Evolutionary conservation across 2,329 filamentous ascomycete species (phyloP).

Genomic region (Hymenoscyphus fraxineus): DNA sequence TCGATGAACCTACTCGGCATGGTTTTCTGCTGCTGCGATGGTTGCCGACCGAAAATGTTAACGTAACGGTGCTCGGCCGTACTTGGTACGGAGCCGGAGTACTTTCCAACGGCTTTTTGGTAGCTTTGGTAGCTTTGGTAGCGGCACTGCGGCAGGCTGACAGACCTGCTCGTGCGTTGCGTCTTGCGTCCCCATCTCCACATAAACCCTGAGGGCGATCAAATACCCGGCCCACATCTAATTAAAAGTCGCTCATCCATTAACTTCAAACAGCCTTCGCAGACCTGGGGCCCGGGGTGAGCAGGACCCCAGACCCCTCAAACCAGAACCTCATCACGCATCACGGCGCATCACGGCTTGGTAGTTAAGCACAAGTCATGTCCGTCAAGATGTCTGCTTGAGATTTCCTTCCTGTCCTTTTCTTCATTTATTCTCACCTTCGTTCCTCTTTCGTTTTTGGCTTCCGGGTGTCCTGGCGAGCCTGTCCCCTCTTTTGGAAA

Average conservation of each 20-base stretch:
- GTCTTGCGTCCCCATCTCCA: slow-evolving; percentile 16
- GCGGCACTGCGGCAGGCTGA: slow-evolving; percentile 9
- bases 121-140: neutral
- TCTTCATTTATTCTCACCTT: slow-evolving; percentile 15
- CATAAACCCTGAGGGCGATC: slow-evolving; percentile 41
- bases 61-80: too few species aligned
- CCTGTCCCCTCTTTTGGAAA: slow-evolving; percentile 32
- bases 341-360: neutral
- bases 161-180: slow-evolving; percentile 1
- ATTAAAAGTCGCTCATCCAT: slow-evolving; percentile 42
- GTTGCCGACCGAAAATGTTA: too few species aligned
- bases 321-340: slow-evolving; percentile 1
- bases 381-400: slow-evolving; percentile 8
- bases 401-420: slow-evolving; percentile 5
- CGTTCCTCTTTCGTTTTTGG: slow-evolving; percentile 20
- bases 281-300: slow-evolving; percentile 25
- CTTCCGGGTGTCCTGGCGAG: slow-evolving; percentile 32
- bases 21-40: too few species aligned
- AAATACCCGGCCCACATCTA: slow-evolving; percentile 32
- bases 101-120: neutral
- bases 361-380: slow-evolving; percentile 7
- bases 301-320: slow-evolving; percentile 1
- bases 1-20: too few species aligned
- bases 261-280: slow-evolving; percentile 58
- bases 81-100: too few species aligned